Base-by-base conservation (phyloP, 1,284 basidiomycete species). In the Hypsizygus ulmarius region DNA sequence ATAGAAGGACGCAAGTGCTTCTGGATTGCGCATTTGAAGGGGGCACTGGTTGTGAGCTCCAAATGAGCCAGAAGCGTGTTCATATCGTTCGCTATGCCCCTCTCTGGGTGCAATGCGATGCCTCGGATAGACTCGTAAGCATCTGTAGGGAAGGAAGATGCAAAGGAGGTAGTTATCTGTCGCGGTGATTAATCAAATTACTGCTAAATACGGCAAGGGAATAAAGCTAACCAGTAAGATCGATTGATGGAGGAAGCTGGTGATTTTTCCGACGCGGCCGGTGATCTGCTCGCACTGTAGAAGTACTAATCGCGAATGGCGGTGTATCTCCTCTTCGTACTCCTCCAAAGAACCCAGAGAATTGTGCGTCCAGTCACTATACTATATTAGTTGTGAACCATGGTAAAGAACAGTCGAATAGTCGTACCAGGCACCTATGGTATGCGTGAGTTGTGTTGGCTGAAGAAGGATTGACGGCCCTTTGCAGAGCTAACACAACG, bases 181-280 rank as follows among this genome's bases (percentile, higher is more conserved):
- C 18, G 47, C 14, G 70, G 43, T 70, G 73, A 27, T 15, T 8
- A 30, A 30, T 50, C 16, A 15, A 18, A 39, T n/a, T 15, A 39
- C n/a, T 37, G 19, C 45, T 5, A 38, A 29, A 35, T 28, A 14
- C 27, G 27, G 30, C 21, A 39, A 36, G 19, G 6, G 14, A 25
- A 47, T 16, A 8, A 42, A 5, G 50, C 69, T 62, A 38, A 79
- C 78, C 55, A 73, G 59, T 34, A 62, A 39, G 7, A 78, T 43
- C 10, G 65, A 68, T 45, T 71, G 68, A 27, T 64, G 63, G 15
- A 78, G 64, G 4, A 79, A 42, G n/a, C 56, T 48, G 15, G 56
- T 54, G 27, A 81, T 63, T 43, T 78, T 72, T 27, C 68, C 63
- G 34, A 72, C 47, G 12, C 77, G 74, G 30, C 68, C 59, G 15